Evolutionary conservation across 2,329 filamentous ascomycete species (phyloP).

Genomic region (Botrytis byssoidea): DNA sequence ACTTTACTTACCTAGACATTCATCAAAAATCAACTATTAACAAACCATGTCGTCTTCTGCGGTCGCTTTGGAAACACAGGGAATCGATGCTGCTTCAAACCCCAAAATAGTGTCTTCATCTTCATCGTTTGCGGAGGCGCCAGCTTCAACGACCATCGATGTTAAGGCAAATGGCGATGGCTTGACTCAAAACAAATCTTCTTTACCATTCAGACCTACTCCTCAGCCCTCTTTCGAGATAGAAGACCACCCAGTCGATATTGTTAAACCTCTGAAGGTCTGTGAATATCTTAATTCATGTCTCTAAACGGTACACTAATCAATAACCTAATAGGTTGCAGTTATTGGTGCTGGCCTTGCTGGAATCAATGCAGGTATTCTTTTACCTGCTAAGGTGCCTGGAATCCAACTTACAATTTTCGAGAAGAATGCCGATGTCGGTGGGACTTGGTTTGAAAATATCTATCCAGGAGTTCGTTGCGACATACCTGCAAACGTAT

Average conservation of each 20-base stretch:
- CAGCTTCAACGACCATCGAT: neutral
- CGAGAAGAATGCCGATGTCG: constrained; percentile 48
- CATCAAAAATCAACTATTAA: neutral
- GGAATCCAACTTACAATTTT: constrained; percentile 48
- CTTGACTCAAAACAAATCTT: neutral
- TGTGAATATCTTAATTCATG: neutral
- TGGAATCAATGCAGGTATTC: constrained; percentile 61
- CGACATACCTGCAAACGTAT: constrained; percentile 48
- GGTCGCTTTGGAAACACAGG: neutral
- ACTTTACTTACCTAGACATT: neutral
- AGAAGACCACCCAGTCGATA: constrained; percentile 22
- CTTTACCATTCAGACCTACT: neutral
- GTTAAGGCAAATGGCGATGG: neutral
- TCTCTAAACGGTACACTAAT: neutral
- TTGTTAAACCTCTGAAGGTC: constrained; percentile 8
- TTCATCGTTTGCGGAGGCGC: neutral
- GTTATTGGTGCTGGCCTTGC: constrained; percentile 63
- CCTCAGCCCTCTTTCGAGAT: constrained; percentile 20
- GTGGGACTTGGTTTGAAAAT: constrained; percentile 55
- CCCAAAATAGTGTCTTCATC: neutral
- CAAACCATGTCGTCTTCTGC: constrained; percentile 9
- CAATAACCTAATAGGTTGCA: constrained; percentile 6
- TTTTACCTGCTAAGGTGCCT: constrained; percentile 68
- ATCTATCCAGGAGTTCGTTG: constrained; percentile 37
- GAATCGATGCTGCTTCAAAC: neutral